Conservation (phyloP, 2,329 filamentous ascomycete species). For the Botrytis hyacinthi region DNA sequence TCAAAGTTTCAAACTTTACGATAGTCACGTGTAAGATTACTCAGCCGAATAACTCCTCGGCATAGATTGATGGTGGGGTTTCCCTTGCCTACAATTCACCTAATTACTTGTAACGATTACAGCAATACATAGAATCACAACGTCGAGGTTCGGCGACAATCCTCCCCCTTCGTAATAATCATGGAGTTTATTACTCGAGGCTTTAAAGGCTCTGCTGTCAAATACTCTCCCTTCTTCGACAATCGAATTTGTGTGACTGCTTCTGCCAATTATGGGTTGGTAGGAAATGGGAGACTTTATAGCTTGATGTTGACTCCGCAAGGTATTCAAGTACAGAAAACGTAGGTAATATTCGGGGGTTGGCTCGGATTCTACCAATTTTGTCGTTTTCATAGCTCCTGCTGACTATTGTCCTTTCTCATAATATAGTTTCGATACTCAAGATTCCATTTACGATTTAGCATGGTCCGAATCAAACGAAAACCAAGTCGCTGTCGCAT, state of each 20-base stretch:
- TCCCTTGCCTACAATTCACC: no score
- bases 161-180: slow-evolving; percentile 47
- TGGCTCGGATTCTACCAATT: not conserved
- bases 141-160: not conserved
- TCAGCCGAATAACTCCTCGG: not conserved
- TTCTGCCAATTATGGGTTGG: slow-evolving; percentile 94
- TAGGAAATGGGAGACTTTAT: slow-evolving; percentile 90
- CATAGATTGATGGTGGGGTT: not conserved
- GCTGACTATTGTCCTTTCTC: not conserved
- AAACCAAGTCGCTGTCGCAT: slow-evolving; percentile 85
- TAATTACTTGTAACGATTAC: not conserved
- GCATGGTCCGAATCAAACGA: slow-evolving; percentile 96
- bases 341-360: slow-evolving; percentile 46
- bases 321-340: slow-evolving; percentile 82
- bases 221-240: slow-evolving; percentile 98
- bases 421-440: slow-evolving; percentile 79
- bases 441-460: slow-evolving; percentile 93
- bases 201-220: slow-evolving; percentile 94
- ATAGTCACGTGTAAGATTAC: not conserved
- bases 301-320: slow-evolving; percentile 78
- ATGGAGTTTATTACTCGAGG: slow-evolving; percentile 91
- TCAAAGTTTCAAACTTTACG: accelerated
- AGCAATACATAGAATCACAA: not conserved
- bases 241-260: slow-evolving; percentile 86
- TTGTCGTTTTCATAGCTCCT: not conserved